Evolutionary conservation across 441 rosid genomes (phyloP).

Genomic region (Populus hybrid): DNA sequence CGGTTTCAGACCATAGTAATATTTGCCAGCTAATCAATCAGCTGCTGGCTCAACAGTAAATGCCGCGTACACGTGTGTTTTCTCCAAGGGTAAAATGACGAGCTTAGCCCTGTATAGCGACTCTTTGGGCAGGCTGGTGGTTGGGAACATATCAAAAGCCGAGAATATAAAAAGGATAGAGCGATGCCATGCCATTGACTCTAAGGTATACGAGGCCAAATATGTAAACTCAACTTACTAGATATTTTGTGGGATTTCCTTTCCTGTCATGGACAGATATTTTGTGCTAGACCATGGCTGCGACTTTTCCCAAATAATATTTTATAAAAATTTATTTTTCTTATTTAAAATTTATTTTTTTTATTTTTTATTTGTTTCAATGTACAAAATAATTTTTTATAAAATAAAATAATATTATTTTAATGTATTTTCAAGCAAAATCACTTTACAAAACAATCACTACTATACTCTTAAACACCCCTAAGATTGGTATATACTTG

Average conservation of each 20-base stretch:
- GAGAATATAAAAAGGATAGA: conserved; percentile 1
- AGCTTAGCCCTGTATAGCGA: background rate
- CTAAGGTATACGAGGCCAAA: background rate
- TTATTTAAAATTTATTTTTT: too few relatives aligned
- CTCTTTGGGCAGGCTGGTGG: background rate
- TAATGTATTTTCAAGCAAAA: too few relatives aligned
- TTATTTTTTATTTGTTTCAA: too few relatives aligned
- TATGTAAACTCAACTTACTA: background rate
- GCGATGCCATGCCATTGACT: background rate
- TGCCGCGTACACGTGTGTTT: background rate
- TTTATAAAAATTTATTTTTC: too few relatives aligned
- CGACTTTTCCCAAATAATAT: too few relatives aligned
- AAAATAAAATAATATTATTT: too few relatives aligned
- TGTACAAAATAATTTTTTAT: too few relatives aligned
- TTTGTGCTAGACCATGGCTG: background rate
- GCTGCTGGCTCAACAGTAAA: background rate
- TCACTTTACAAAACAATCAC: too few relatives aligned
- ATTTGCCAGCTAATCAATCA: background rate
- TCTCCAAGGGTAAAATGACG: background rate
- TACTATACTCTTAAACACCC: fast-evolving
- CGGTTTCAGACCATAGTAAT: background rate
- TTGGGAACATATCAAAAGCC: conserved; percentile 1
- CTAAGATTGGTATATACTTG: fast-evolving
- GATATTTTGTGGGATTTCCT: background rate
- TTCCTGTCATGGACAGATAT: background rate